These are phyloP conservation scores for Pugionium cornutum DNA, from an alignment of 345 rosid genomes.

Conservation along the genomic window DNA sequence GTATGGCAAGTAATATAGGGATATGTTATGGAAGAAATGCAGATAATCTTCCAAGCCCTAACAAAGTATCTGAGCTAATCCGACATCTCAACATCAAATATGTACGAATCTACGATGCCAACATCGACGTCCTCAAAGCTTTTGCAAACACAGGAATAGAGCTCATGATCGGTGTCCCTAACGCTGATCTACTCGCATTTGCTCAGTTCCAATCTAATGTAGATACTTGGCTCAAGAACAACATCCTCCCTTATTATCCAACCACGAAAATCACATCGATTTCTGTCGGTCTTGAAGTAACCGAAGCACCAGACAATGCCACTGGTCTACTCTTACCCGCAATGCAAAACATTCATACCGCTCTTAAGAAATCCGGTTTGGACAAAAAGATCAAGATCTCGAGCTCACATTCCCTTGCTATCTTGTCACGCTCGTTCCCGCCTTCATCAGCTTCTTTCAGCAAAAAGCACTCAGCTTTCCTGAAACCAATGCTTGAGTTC, in stretches of 20 bases:
- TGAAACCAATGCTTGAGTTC: slow-evolving; percentile 84
- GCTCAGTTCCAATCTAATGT: slow-evolving; percentile 92
- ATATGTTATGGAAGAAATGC: slow-evolving; percentile 96
- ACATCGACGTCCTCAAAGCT: slow-evolving; percentile 87
- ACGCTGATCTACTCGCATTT: slow-evolving; percentile 74
- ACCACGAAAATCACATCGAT: slow-evolving; percentile 73
- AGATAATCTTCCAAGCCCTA: slow-evolving; percentile 88
- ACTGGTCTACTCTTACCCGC: slow-evolving; percentile 79
- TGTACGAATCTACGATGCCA: slow-evolving; percentile 82
- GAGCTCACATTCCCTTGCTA: slow-evolving; percentile 78
- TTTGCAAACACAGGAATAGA: slow-evolving; percentile 85
- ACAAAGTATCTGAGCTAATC: slow-evolving; percentile 63
- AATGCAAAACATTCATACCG: slow-evolving; percentile 73
- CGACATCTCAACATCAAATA: slow-evolving; percentile 69
- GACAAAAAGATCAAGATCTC: slow-evolving; percentile 90
- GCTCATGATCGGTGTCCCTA: slow-evolving; percentile 85
- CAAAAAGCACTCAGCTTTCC: slow-evolving; percentile 61
- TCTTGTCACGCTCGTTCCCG: slow-evolving; percentile 78
- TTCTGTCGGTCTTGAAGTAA: slow-evolving; percentile 86
- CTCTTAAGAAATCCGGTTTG: slow-evolving; percentile 68
- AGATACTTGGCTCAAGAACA: slow-evolving; percentile 81
- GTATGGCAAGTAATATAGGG: slow-evolving; percentile 72
- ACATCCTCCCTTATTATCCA: slow-evolving; percentile 84
- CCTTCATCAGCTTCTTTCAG: slow-evolving; percentile 90
- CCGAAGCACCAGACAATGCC: slow-evolving; percentile 58